Evolutionary conservation across 1,284 basidiomycete species (phyloP).

Genomic region (Porogramme epimiltina): DNA sequence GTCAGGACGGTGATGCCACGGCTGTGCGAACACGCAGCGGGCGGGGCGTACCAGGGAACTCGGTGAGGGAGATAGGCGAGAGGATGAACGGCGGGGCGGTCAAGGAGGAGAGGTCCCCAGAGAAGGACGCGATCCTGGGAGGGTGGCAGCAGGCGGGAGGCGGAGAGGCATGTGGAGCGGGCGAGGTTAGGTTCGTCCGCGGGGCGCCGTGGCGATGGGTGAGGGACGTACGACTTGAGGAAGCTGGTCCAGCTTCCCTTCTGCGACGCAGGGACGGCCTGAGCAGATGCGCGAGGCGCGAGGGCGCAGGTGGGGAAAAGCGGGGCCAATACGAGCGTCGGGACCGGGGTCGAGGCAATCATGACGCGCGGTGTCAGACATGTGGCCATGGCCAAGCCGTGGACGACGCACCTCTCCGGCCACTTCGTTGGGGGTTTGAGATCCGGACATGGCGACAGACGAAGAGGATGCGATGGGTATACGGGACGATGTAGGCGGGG

Average conservation of each 20-base stretch:
- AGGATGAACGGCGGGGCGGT: constrained; percentile 96
- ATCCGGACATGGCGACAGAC: constrained; percentile 13
- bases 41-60: constrained; percentile 75
- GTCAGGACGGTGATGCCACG: constrained; percentile 6
- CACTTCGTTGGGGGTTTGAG: constrained; percentile 20
- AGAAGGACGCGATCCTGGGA: constrained; percentile 75
- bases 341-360: constrained; percentile 20
- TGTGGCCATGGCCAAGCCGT: neutral
- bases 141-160: neutral
- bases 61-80: constrained; percentile 82
- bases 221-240: constrained; percentile 72
- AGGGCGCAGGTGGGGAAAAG: neutral
- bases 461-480: constrained; percentile 7
- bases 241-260: constrained; percentile 79
- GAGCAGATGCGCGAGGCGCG: neutral
- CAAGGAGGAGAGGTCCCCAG: constrained; percentile 91
- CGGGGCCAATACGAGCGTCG: constrained; percentile 1
- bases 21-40: neutral
- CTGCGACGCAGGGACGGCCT: constrained; percentile 76
- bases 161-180: neutral
- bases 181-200: constrained; percentile 1
- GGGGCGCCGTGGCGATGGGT: neutral
- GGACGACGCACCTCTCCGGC: constrained; percentile 22
- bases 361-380: constrained; percentile 17
- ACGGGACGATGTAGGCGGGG: neutral